Conservation (phyloP, 352 stramenopile species). For the Globisporangium abappressorium region DNA sequence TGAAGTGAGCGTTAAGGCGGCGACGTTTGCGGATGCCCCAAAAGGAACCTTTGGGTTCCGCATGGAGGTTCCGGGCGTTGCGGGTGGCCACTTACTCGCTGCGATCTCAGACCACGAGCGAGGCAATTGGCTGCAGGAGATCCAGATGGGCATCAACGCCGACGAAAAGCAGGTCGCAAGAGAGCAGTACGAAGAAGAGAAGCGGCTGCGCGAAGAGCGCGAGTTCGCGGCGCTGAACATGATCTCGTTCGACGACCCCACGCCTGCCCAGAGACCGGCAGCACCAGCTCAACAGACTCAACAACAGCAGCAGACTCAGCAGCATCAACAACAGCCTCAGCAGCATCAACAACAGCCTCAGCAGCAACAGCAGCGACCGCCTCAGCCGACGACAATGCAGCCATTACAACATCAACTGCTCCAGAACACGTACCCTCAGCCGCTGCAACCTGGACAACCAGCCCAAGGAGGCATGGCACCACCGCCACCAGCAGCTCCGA, state of each 20-base stretch:
- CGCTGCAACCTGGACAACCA: not conserved
- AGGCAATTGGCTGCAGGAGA: slow-evolving; percentile 73
- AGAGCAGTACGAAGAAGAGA: slow-evolving; percentile 56
- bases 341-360: not conserved
- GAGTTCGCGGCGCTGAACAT: slow-evolving; percentile 74
- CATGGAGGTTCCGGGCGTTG: slow-evolving; percentile 56
- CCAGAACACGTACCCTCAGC: slow-evolving; percentile 8
- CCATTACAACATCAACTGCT: slow-evolving; percentile 7
- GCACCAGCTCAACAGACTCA: slow-evolving; percentile 1
- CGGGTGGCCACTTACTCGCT: slow-evolving; percentile 57
- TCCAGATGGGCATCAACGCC: slow-evolving; percentile 64
- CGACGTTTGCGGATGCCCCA: slow-evolving; percentile 47
- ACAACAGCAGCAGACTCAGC: not conserved
- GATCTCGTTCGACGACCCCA: slow-evolving; percentile 72
- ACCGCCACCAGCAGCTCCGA: not conserved
- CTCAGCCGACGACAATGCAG: not conserved
- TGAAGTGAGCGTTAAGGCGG: slow-evolving; percentile 40
- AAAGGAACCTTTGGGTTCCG: slow-evolving; percentile 59
- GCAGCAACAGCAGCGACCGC: slow-evolving; percentile 4
- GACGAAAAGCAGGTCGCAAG: slow-evolving; percentile 33
- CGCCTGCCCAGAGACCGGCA: not conserved
- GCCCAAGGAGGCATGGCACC: slow-evolving; percentile 2
- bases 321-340: not conserved
- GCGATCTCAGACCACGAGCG: slow-evolving; percentile 64
- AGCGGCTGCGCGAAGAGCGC: slow-evolving; percentile 42